Base-by-base conservation (phyloP, 106 monocot genomes). In the Chionographis japonica region DNA sequence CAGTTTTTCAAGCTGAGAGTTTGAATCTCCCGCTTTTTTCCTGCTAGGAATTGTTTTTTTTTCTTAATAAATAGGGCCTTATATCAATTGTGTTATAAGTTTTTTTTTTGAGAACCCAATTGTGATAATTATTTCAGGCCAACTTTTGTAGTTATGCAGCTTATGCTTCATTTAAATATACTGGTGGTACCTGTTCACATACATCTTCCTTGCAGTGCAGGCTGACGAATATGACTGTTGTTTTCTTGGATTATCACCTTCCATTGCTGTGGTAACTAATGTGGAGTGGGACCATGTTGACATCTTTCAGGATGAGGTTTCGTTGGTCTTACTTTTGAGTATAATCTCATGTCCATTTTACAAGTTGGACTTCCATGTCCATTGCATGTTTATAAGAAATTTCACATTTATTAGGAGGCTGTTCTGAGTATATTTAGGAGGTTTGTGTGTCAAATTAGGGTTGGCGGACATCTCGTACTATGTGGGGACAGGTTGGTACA, bases 161-260 rank as follows among this genome's bases (percentile, higher is more conserved):
- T 27, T 27, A 27, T 27, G n/a, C n/a, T n/a, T n/a, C n/a, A 27
- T 27, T 27, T 1, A 27, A 27, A 27, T 27, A 27, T 27, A 27
- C 27, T 27, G 27, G 27, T 27, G 27, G 27, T 27, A 27, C 27
- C 27, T 27, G 27, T 27, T 27, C 27, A 27, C 27, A 27, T 27
- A 27, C 27, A 18, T 68, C 37, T 6, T 61, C 17, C 17, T 67
- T 72, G 4, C n/a, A 37, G 37, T 66, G 59, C 69, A 82, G 82
- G 82, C 82, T 43, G 82, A 82, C 77, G 82, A 82, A 69, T 82
- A 82, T 40, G 82, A 82, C 77, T 39, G 58, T 56, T 82, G 82
- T 68, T 82, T 82, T 60, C 77, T 82, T 61, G 73, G 69, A 40
- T 52, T 82, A 36, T 68, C 82, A 37, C 82, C 82, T 62, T 63